These are phyloP conservation scores for Solanum habrochaites DNA, from an alignment of 257 asterid genomes.

Conservation along the genomic window DNA sequence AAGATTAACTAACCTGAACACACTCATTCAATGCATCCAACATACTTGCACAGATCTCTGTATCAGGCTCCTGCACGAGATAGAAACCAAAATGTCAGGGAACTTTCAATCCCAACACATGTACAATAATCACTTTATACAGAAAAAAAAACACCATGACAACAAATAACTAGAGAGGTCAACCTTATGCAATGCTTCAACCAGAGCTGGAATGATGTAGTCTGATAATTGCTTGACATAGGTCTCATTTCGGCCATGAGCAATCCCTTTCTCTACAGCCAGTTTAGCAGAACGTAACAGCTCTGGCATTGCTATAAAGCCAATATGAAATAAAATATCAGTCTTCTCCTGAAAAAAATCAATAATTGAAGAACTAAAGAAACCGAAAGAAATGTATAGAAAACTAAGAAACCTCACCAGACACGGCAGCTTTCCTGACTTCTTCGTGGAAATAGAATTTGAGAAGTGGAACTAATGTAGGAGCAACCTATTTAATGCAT, in stretches of 20 bases:
- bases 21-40: slow-evolving; percentile 89
- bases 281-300: slow-evolving; percentile 80
- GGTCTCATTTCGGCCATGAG: slow-evolving; percentile 80
- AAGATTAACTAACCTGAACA: slow-evolving; percentile 52
- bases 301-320: slow-evolving; percentile 87
- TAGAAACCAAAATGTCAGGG: slow-evolving; percentile 9
- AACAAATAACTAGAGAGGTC: background rate
- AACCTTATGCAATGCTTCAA: slow-evolving; percentile 90
- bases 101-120: background rate
- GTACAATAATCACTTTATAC: background rate
- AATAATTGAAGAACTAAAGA: background rate
- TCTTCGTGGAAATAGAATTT: slow-evolving; percentile 97
- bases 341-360: background rate
- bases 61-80: slow-evolving; percentile 82
- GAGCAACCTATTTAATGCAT: slow-evolving; percentile 66
- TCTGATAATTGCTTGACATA: slow-evolving; percentile 74
- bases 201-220: slow-evolving; percentile 64
- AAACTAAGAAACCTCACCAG: slow-evolving; percentile 35
- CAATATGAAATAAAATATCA: background rate
- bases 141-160: background rate
- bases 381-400: background rate
- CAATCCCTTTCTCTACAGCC: slow-evolving; percentile 91
- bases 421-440: slow-evolving; percentile 97
- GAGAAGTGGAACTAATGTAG: slow-evolving; percentile 82
- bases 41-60: slow-evolving; percentile 85